phyloP scores from a whole-genome alignment of 257 asterid genomes.

The Prunella vulgaris region DNA sequence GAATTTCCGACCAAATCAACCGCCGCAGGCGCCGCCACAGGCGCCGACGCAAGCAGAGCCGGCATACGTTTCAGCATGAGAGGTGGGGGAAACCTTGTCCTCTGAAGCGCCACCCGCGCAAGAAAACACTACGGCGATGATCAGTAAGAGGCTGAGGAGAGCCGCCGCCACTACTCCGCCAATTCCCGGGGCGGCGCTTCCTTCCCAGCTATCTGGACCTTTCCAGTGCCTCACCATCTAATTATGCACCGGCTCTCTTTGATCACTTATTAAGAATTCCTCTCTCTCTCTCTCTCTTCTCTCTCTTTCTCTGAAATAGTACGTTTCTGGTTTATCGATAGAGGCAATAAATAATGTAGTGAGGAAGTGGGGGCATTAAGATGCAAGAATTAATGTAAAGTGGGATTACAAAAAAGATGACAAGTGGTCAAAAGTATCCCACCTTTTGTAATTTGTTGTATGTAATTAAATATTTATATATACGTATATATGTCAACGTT shows the following conservation, averaged over 20 bases:
- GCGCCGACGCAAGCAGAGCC: constrained; percentile 34
- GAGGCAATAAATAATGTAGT: background rate
- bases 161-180: constrained; percentile 21
- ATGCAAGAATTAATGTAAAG: background rate
- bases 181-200: constrained; percentile 11
- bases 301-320: background rate
- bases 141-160: constrained; percentile 29
- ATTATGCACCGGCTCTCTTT: background rate
- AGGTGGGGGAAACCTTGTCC: constrained; percentile 26
- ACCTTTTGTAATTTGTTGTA: too few relatives aligned
- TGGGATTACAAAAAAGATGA: constrained; percentile 5
- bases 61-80: constrained; percentile 28
- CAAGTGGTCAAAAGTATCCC: constrained; percentile 19
- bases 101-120: constrained; percentile 35
- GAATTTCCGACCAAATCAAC: constrained; percentile 13
- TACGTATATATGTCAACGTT: constrained; percentile 3
- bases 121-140: constrained; percentile 22
- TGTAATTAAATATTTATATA: background rate
- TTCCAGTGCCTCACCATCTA: constrained; percentile 39
- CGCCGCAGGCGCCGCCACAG: constrained; percentile 39
- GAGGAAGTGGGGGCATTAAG: constrained; percentile 7
- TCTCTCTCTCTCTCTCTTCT: background rate
- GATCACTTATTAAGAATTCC: background rate
- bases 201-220: constrained; percentile 23
- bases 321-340: constrained; percentile 7